Evolutionary conservation across 192 early-diverging fungal species (phyloP), one percentile per base, ranked within the genome.

Genomic region (Podila epigama): DNA sequence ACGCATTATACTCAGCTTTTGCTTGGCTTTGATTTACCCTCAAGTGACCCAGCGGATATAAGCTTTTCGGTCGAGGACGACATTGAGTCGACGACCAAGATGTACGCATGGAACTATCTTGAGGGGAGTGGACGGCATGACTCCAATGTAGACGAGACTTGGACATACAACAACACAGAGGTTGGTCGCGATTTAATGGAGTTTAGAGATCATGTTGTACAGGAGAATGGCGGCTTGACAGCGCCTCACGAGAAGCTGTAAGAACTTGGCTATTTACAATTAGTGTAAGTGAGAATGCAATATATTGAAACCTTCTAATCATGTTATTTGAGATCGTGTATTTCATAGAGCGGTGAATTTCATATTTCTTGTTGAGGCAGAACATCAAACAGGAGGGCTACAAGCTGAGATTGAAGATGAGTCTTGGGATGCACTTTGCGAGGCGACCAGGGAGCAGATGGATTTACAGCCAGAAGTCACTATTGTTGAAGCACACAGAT

Each of bases 211-310:
- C 13, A 25, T 3, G 59, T 50, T 33, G 29, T 61, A 2, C 42
- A 50, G 34, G 29, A 61, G 22, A 50, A 61, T n/a, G 59, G 59
- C 9, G 59, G 42, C 9, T 18, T 61, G 42, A 50, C 27, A 33
- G 31, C 29, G 59, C 42, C 59, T 33, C 20, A 61, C 20, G 59
- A 61, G 59, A 61, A 61, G 51, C 42, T 61, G 59, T 48, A 61
- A 61, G 59, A 33, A 50, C n/a, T n/a, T n/a, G n/a, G n/a, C n/a
- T n/a, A n/a, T n/a, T n/a, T n/a, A n/a, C n/a, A n/a, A n/a, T n/a
- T n/a, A n/a, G n/a, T n/a, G n/a, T n/a, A n/a, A n/a, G n/a, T n/a
- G n/a, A n/a, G n/a, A n/a, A n/a, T n/a, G n/a, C n/a, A n/a, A n/a
- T n/a, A n/a, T n/a, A n/a, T n/a, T n/a, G n/a, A n/a, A n/a, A n/a